These are phyloP conservation scores for Biscutella laevigata DNA, from an alignment of 441 rosid species.

Conservation along the genomic window DNA sequence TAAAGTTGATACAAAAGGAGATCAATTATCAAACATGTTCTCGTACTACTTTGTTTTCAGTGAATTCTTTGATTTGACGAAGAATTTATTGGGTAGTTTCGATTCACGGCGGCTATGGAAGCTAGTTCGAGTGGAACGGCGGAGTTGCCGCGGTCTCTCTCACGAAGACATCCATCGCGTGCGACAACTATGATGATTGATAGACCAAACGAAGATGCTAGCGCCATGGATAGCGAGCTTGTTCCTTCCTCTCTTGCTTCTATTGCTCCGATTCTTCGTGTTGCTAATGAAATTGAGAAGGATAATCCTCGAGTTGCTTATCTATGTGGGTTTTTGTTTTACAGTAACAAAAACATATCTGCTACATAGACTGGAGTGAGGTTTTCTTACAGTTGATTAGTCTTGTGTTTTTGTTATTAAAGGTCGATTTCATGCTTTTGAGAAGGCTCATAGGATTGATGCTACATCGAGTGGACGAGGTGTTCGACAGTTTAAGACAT, in stretches of 20 bases:
- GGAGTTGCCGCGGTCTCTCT: constrained; percentile 28
- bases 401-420: background rate
- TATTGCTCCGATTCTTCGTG: constrained; percentile 78
- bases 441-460: constrained; percentile 35
- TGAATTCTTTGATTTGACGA: background rate
- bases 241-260: constrained; percentile 70
- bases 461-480: constrained; percentile 55
- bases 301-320: constrained; percentile 83
- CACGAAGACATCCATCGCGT: constrained; percentile 40
- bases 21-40: constrained; percentile 19
- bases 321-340: constrained; percentile 72
- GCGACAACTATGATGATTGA: constrained; percentile 49
- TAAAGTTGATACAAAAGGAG: constrained; percentile 21
- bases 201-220: constrained; percentile 39
- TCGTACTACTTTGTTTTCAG: constrained; percentile 11
- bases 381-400: too few species aligned
- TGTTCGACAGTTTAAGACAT: constrained; percentile 86
- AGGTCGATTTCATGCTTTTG: constrained; percentile 32
- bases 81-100: background rate
- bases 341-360: too few species aligned
- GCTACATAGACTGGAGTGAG: too few species aligned
- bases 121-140: constrained; percentile 66
- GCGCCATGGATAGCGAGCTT: constrained; percentile 67
- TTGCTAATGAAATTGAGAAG: constrained; percentile 76
- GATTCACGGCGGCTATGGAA: constrained; percentile 25